These are phyloP conservation scores for Camelina sativa DNA, from an alignment of 345 rosid genomes.

Conservation along the genomic window DNA sequence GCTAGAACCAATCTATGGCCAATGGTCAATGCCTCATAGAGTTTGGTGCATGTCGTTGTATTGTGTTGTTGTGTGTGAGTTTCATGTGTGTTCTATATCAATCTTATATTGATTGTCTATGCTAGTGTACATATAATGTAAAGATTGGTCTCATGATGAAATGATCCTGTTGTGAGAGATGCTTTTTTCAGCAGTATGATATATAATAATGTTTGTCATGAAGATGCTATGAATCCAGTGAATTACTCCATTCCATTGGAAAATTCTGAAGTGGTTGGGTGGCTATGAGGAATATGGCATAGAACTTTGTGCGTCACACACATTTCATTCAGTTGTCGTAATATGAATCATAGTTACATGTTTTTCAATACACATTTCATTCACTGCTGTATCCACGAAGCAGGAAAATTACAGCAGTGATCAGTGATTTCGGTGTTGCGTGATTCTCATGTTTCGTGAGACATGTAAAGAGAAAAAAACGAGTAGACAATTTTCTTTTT, in stretches of 20 bases:
- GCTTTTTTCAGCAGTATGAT: constrained; percentile 8
- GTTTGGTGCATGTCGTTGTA: constrained; percentile 33
- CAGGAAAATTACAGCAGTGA: constrained; percentile 2
- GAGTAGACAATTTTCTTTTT: constrained; percentile 1
- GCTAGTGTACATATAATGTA: constrained; percentile 30
- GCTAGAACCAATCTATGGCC: constrained; percentile 22
- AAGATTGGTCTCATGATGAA: constrained; percentile 30
- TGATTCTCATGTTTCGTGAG: constrained; percentile 24
- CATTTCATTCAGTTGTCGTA: neutral
- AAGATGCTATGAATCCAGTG: neutral
- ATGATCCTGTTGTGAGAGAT: constrained; percentile 17
- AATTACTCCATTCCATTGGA: neutral
- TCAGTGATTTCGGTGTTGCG: constrained; percentile 6
- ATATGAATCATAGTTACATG: neutral
- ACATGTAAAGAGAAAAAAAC: neutral
- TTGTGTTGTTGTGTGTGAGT: constrained; percentile 28
- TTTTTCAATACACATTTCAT: neutral
- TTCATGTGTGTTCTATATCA: constrained; percentile 27
- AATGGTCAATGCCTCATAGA: constrained; percentile 15
- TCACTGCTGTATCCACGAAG: neutral
- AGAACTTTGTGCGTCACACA: neutral
- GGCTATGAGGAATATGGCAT: neutral
- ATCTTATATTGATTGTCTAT: constrained; percentile 5
- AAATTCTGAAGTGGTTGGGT: neutral
- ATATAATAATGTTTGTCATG: neutral